Base-by-base conservation (phyloP, 176 grass and related monocot genomes). In the Carex littledalei region DNA sequence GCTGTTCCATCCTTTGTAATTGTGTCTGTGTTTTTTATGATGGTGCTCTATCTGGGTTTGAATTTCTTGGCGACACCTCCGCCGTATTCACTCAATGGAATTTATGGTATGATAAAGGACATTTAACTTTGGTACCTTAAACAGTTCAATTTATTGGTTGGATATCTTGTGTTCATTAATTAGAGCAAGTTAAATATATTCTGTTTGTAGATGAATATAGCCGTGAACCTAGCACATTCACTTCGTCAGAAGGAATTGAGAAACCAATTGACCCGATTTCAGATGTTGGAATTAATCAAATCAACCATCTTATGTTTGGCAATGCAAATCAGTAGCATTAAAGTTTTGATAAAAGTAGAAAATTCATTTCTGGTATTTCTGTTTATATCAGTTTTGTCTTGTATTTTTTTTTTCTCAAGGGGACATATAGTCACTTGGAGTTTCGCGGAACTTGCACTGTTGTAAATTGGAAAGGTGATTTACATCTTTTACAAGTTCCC, bases 181-280 rank as follows among this genome's bases (percentile, higher is more conserved):
- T 62, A 8, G 50, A 17, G 11, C 13, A 62, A 63, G 8, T 63
- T 24, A 7, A 39, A 59, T 81, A 17, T 16, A 66, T 86, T 34
- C 17, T 59, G 49, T 77, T 86, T 69, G 61, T 43, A 93, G 91
- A 93, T 88, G 91, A 90, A 78, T 73, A 87, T 64, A 90, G 86
- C 31, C 84, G 75, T 50, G 86, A 90, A 15, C 80, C 35, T 26
- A 78, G 74, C 34, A 16, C 18, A 52, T 49, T 64, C 52, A 88
- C 63, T 32, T 45, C 49, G 79, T 39, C 13, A 22, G 63, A 20
- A 2, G 78, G 49, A 52, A 67, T 71, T 10, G 90, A 87, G 67
- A 78, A 80, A 63, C 87, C 90, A 22, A 92, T 87, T 22, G 90
- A 92, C 20, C 85, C 87, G 1, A 86, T 87, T 84, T 87, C 87